Percentiles rank a stretch among this genome's conserved stretches.
Conservation (phyloP, 1,284 basidiomycete genomes). For the Malassezia psittaci region DNA sequence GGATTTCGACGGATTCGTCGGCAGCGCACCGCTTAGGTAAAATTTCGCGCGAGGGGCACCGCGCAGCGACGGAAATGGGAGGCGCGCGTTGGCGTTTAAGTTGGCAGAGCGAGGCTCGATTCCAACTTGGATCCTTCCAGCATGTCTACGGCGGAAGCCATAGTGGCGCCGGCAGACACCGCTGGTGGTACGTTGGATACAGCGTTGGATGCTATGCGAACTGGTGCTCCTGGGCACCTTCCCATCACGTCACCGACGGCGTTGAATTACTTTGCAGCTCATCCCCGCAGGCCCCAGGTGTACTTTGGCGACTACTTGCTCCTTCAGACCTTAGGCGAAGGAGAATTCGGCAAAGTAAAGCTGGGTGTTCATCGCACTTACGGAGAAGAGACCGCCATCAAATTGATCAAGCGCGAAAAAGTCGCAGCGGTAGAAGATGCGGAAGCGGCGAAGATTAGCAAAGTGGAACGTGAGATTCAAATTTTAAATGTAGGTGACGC, state of each 20-base stretch:
- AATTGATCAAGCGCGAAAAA: conserved; percentile 86
- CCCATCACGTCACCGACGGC: conserved; percentile 45
- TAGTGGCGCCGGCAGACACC: conserved; percentile 7
- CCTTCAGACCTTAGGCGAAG: conserved; percentile 58
- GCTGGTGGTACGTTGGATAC: conserved; percentile 2
- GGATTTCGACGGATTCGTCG: conserved; percentile 16
- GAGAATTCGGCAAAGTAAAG: conserved; percentile 99
- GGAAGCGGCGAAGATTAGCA: conserved; percentile 64
- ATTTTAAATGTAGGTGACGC: conserved; percentile 67
- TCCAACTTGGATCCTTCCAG: background rate
- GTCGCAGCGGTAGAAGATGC: conserved; percentile 60
- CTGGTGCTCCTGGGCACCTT: conserved; percentile 12
- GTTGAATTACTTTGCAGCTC: conserved; percentile 45
- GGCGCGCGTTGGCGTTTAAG: background rate
- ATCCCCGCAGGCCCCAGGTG: conserved; percentile 45
- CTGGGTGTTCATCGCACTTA: conserved; percentile 82
- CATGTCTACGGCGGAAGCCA: conserved; percentile 6
- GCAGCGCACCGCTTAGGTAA: conserved; percentile 14
- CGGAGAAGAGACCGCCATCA: conserved; percentile 98
- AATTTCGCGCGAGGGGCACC: background rate
- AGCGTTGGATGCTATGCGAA: background rate
- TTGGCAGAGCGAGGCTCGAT: background rate
- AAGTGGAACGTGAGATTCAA: conserved; percentile 95
- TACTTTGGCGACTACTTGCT: conserved; percentile 47
- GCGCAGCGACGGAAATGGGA: conserved; percentile 15